Conservation (phyloP, 2,329 filamentous ascomycete genomes). For the Apiospora marii region DNA sequence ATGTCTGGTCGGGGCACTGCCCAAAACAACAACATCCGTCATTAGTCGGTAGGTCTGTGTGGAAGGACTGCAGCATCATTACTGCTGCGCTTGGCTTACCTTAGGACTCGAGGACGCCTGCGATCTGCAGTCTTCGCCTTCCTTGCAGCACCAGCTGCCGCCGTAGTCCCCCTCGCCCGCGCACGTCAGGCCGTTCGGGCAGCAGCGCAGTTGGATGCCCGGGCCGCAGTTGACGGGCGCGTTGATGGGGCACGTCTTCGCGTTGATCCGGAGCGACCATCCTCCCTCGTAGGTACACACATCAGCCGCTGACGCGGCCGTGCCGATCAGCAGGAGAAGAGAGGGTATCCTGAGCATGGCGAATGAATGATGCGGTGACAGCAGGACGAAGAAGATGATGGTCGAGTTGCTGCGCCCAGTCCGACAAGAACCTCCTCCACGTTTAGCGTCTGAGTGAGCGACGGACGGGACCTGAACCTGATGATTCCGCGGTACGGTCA, state of each 20-base stretch:
- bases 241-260: not conserved
- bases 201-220: constrained; percentile 4
- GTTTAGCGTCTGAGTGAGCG: not conserved
- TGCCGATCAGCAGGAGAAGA: not conserved
- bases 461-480: not conserved
- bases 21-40: not conserved
- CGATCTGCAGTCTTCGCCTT: not conserved
- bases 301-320: not conserved
- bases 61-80: too few species aligned
- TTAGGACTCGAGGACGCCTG: not conserved
- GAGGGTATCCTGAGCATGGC: not conserved
- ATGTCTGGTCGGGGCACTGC: not conserved
- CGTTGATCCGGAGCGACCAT: not conserved
- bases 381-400: not conserved
- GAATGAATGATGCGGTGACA: not conserved
- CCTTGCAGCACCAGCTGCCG: constrained; percentile 2
- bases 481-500: not conserved
- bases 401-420: not conserved
- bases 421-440: not conserved
- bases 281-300: constrained; percentile 4
- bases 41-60: not conserved
- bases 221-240: not conserved
- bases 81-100: not conserved
- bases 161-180: not conserved
- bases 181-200: not conserved